phyloP scores from a whole-genome alignment of 2,329 filamentous ascomycete genomes.

The Mycosphaerella arachidis region DNA sequence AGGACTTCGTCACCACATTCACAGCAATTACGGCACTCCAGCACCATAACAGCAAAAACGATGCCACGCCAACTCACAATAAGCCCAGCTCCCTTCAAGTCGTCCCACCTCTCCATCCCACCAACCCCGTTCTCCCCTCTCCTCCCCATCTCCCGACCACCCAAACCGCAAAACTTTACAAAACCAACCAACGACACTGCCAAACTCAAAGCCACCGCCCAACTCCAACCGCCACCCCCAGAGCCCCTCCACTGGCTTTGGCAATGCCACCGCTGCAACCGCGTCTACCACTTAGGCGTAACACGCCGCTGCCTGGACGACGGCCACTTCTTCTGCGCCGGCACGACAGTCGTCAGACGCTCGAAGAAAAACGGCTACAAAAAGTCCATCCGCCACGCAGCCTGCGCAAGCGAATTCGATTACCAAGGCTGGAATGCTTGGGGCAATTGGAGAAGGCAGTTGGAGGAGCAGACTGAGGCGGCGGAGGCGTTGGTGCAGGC shows the following conservation, averaged over 20 bases:
- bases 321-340: slow-evolving; percentile 52
- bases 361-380: slow-evolving; percentile 31
- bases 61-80: slow-evolving; percentile 34
- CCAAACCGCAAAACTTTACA: neutral
- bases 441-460: slow-evolving; percentile 40
- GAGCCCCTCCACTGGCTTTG: slow-evolving; percentile 47
- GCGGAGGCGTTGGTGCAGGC: slow-evolving; percentile 21
- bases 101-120: slow-evolving; percentile 42
- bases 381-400: slow-evolving; percentile 33
- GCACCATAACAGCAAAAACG: slow-evolving; percentile 16
- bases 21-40: neutral
- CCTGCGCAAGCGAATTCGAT: slow-evolving; percentile 51
- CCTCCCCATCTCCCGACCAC: slow-evolving; percentile 21
- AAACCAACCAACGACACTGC: slow-evolving; percentile 3
- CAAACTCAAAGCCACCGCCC: slow-evolving; percentile 14
- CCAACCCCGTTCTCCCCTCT: slow-evolving; percentile 40
- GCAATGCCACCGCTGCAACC: slow-evolving; percentile 50
- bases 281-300: slow-evolving; percentile 44
- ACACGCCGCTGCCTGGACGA: slow-evolving; percentile 52
- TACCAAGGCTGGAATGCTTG: slow-evolving; percentile 49
- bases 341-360: slow-evolving; percentile 37
- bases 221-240: slow-evolving; percentile 25
- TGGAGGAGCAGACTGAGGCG: slow-evolving; percentile 21
- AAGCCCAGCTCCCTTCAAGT: slow-evolving; percentile 39
- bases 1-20: slow-evolving; percentile 20